Base-by-base conservation (phyloP, 1,284 basidiomycete genomes). In the Hypsizygus ulmarius region DNA sequence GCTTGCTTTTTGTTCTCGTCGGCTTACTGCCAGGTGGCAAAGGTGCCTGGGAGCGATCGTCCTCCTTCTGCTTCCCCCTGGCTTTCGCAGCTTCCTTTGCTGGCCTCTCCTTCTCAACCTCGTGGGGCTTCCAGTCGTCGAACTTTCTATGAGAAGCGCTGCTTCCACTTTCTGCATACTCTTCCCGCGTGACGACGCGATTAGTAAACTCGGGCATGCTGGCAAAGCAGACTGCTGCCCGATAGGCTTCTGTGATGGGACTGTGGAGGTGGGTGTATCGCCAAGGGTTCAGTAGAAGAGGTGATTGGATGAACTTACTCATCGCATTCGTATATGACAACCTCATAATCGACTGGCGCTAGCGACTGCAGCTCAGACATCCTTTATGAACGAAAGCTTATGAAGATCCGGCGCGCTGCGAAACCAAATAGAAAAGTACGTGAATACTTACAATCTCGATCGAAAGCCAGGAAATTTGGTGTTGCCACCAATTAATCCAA, bases 401-500 rank as follows among this genome's bases (percentile, higher is more conserved):
- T 14, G n/a, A 57, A 39, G 33, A 27, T 56, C 36, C 40, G 43
- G 42, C 25, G 21, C 21, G 21, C 3, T 3, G 21, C 7, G 7
- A 25, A 25, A 36, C 9, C n/a, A 42, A 35, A 43, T 49, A 19
- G 32, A 33, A 39, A 47, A 42, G 32, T 35, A 45, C 40, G 49
- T 47, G 48, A 36, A 18, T 14, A 69, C 84, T 60, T 64, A 89
- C 91, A 97, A 66, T 67, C 95, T 72, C 44, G 78, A 67, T 16
- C 79, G 77, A 56, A 97, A 84, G 3, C 87, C 88, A 38, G 83
- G 74, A 54, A 94, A 81, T 56, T 81, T 81, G 3, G 83, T 81
- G 61, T 82, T 85, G 5, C 94, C 95, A 43, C 95, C 95, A 55
- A 93, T 80, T 50, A 97, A 70, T 4, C 90, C 87, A 53, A 98